Base-by-base conservation (phyloP, 805 yeast species). In the Metschnikowia kofuensis region DNA sequence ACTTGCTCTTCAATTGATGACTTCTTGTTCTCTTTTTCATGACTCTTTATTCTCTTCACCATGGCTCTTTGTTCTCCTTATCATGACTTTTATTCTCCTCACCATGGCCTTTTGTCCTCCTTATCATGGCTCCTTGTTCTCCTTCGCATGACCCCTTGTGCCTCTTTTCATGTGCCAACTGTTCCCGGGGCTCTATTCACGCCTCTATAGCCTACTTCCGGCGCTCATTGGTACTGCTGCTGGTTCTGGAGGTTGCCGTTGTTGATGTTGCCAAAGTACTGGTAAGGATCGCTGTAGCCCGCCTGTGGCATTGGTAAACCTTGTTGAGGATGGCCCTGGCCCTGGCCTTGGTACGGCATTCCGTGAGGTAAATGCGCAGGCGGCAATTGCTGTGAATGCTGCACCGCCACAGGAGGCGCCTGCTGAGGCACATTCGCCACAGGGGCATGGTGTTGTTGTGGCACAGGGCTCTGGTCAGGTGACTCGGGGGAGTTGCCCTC, bases 251-350 rank as follows among this genome's bases (percentile, higher is more conserved):
- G 62, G 62, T 68, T 72, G 42, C 75, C 74, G 49, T 78, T 75
- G 63, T 77, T 79, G 64, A 78, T 74, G 56, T 74, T 79, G 55
- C 78, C 76, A 61, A 83, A 80, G 65, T 82, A 83, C 56, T 81
- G 85, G 65, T 82, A 83, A 58, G 83, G 82, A 45, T 80, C 85
- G 48, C 54, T 59, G 54, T 79, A 81, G 56, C 77, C 79, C 42
- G 75, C 74, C 57, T 68, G 73, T 48, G 79, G 77, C 59, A 76
- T 67, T 50, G 74, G 74, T 58, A 68, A 59, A 50, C 69, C 70
- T 57, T 56, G 74, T 56, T 56, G 74, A 16, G 72, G 75, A 60
- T 66, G 74, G 59, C 64, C 73, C 30, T 70, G 67, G 43, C 65
- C 59, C 46, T 74, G 67, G 43, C 65, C 59, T 45, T 74, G 78